Conservation (phyloP, 352 stramenopile species). For the Pythium dissimile region DNA sequence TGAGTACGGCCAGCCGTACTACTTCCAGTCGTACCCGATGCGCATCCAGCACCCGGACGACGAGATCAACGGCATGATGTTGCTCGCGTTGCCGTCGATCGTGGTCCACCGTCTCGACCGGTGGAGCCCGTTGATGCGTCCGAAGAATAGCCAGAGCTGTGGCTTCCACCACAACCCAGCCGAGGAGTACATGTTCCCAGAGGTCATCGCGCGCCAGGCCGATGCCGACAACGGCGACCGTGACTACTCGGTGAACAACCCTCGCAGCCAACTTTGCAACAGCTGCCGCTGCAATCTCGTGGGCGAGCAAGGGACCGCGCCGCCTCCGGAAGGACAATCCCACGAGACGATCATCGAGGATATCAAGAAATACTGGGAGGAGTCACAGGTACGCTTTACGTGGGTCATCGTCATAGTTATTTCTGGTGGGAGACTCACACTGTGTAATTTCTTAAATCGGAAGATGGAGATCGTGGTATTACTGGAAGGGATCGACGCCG, state of each 20-base stretch:
- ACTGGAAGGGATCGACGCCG: slow-evolving; percentile 94
- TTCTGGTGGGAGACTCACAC: not conserved
- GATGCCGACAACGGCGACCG: slow-evolving; percentile 65
- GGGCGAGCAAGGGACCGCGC: slow-evolving; percentile 12
- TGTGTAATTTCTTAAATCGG: not conserved
- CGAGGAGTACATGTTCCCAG: slow-evolving; percentile 62
- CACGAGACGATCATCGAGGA: slow-evolving; percentile 38
- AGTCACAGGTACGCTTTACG: slow-evolving; percentile 55
- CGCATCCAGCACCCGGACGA: slow-evolving; percentile 92
- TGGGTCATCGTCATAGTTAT: not conserved
- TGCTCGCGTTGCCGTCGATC: slow-evolving; percentile 88
- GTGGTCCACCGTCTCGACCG: slow-evolving; percentile 93
- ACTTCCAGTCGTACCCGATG: slow-evolving; percentile 93
- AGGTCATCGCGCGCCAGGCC: slow-evolving; percentile 50
- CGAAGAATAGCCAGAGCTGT: slow-evolving; percentile 41
- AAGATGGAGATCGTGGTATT: slow-evolving; percentile 96
- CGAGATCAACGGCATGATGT: slow-evolving; percentile 86
- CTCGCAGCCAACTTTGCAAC: slow-evolving; percentile 29
- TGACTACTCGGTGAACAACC: slow-evolving; percentile 35
- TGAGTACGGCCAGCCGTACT: slow-evolving; percentile 66
- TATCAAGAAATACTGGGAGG: slow-evolving; percentile 73
- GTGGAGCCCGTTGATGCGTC: slow-evolving; percentile 88
- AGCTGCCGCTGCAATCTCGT: slow-evolving; percentile 37
- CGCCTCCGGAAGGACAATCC: slow-evolving; percentile 13
- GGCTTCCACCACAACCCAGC: slow-evolving; percentile 63